Percentiles rank a stretch among this genome's conserved stretches.
Conservation (phyloP, 2,329 filamentous ascomycete genomes). For the Exophiala sp. region DNA sequence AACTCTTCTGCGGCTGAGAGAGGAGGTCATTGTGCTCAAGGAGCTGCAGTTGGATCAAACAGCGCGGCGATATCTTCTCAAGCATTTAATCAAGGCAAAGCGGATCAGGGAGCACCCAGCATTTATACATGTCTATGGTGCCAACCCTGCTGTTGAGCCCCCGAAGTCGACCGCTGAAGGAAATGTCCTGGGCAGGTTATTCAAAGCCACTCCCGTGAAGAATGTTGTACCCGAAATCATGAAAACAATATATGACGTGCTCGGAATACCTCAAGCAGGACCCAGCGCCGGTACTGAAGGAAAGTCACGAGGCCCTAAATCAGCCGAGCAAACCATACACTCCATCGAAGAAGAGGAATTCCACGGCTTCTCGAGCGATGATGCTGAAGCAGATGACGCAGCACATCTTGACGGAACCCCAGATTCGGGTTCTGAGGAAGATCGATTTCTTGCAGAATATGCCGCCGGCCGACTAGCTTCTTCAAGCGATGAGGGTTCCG, state of each 20-base stretch:
- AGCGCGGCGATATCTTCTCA: constrained; percentile 52
- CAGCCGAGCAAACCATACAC: constrained; percentile 18
- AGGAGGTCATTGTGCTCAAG: constrained; percentile 54
- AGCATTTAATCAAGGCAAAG: constrained; percentile 53
- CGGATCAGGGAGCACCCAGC: constrained; percentile 48
- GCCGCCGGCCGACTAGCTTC: constrained; percentile 11
- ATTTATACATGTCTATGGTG: constrained; percentile 39
- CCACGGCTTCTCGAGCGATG: constrained; percentile 27
- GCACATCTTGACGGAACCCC: neutral
- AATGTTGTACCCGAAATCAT: constrained; percentile 47
- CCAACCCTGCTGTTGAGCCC: constrained; percentile 35
- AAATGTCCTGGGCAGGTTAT: constrained; percentile 55
- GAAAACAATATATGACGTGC: constrained; percentile 36
- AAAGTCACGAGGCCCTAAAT: constrained; percentile 7
- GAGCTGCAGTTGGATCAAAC: constrained; percentile 46
- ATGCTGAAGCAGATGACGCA: constrained; percentile 2
- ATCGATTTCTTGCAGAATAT: constrained; percentile 7
- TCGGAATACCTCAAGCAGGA: constrained; percentile 32
- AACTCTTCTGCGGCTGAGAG: constrained; percentile 42
- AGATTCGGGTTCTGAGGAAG: constrained; percentile 9
- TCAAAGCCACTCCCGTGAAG: constrained; percentile 55
- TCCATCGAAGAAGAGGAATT: constrained; percentile 26
- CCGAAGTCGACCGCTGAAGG: constrained; percentile 44
- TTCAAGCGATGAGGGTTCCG: constrained; percentile 7
- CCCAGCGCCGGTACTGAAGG: constrained; percentile 3